Base-by-base conservation (phyloP, 2,329 filamentous ascomycete genomes). In the Paracoccidioides brasiliensis region DNA sequence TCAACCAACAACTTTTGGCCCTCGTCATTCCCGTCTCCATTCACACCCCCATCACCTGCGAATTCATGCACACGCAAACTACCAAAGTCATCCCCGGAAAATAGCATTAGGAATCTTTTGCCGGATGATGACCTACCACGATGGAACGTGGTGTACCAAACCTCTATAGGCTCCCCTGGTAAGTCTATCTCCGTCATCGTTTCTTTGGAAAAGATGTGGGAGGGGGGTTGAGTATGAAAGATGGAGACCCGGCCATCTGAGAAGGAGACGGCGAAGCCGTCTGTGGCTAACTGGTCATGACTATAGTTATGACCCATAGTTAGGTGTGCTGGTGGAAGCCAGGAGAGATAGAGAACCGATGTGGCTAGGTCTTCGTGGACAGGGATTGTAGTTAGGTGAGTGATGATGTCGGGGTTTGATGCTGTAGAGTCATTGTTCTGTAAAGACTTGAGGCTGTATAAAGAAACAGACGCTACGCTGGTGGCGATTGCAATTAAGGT, bases 181-280 rank as follows among this genome's bases (percentile, higher is more conserved):
- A 9, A 81, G 83, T 66, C 93, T 88, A 64, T 95, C 88, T 32
- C 88, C 86, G 8, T 89, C 88, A 1, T 84, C 53, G 74, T 70
- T 14, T 66, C 69, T 38, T 62, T 57, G 2, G 57, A 38, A 53
- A 56, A 15, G 64, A 62, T 63, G 44, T 65, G 64, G n/a, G 72
- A 67, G 41, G 65, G 61, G n/a, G 65, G 22, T 46, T 76, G 69
- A 15, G 81, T 68, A 1, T 68, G 70, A 12, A 85, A 69, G 15
- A 88, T 63, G 42, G 77, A 74, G 0, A 88, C 83, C 8, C 76
- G 70, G 0, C 86, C 85, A 42, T 80, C 78, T 0, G 86, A 88
- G 3, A 88, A 82, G 0, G 88, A 88, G 54, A 88, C 76, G 2
- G 81, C 86, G 51, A 93, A 73, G 5, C 80, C 71, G 55, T 80